Evolutionary conservation across 345 rosid species (phyloP).

Genomic region (Hirschfeldia incana): DNA sequence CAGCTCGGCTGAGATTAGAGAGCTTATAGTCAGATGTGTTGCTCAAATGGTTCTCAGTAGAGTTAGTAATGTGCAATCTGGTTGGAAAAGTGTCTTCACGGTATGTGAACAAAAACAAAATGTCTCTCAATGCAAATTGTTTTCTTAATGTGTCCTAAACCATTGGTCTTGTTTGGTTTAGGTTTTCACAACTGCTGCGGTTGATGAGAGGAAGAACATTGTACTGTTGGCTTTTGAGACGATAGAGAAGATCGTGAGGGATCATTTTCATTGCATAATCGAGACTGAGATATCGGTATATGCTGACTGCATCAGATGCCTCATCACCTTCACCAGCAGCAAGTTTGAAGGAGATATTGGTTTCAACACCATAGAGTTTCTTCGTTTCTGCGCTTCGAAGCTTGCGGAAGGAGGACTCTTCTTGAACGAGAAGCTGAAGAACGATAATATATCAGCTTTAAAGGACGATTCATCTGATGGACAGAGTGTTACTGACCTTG

Average conservation of each 20-base stretch:
- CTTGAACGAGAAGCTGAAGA: constrained; percentile 53
- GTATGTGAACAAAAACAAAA: constrained; percentile 43
- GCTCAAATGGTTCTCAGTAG: constrained; percentile 98
- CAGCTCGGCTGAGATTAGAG: constrained; percentile 76
- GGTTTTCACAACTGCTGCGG: constrained; percentile 88
- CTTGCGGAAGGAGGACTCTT: constrained; percentile 87
- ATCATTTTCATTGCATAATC: constrained; percentile 81
- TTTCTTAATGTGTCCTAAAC: not conserved
- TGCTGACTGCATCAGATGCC: constrained; percentile 87
- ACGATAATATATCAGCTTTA: constrained; percentile 43
- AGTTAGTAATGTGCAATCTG: constrained; percentile 89
- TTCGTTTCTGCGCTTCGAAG: constrained; percentile 89
- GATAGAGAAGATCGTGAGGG: constrained; percentile 88
- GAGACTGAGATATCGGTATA: constrained; percentile 88
- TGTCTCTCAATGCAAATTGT: not conserved
- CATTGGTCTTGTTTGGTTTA: constrained; percentile 26
- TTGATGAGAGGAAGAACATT: constrained; percentile 83
- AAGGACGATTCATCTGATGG: constrained; percentile 46
- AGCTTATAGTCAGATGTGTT: constrained; percentile 84
- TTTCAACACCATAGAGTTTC: constrained; percentile 96
- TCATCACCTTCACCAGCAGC: constrained; percentile 82
- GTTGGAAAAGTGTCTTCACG: constrained; percentile 95
- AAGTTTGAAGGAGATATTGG: constrained; percentile 86
- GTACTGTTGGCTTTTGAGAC: constrained; percentile 89
- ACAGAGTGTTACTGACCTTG: constrained; percentile 47